These are phyloP conservation scores for Parastagonospora nodorum DNA, from an alignment of 2,329 filamentous ascomycete species.

Conservation along the genomic window DNA sequence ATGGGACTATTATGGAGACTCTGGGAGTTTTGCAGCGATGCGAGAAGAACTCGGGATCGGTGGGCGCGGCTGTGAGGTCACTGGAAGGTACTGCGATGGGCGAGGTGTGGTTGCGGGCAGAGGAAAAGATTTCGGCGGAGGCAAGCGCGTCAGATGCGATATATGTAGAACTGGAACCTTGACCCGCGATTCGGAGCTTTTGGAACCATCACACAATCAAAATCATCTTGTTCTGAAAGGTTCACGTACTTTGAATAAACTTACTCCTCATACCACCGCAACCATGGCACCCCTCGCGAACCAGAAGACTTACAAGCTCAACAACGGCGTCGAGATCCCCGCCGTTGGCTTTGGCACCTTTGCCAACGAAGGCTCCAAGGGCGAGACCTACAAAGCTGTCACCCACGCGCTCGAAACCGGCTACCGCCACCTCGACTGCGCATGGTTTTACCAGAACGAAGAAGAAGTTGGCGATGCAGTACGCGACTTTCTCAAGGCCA, in stretches of 20 bases:
- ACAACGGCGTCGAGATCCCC: conserved; percentile 68
- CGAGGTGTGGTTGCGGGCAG: conserved; percentile 8
- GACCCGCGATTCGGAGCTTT: conserved; percentile 2
- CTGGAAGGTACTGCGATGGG: conserved; percentile 8
- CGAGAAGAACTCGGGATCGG: conserved; percentile 27
- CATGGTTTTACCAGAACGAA: conserved; percentile 75
- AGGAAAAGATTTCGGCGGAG: conserved; percentile 22
- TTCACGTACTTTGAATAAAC: conserved; percentile 7
- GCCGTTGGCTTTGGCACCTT: conserved; percentile 76
- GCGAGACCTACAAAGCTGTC: conserved; percentile 61
- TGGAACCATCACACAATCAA: conserved; percentile 3
- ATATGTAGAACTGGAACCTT: conserved; percentile 17
- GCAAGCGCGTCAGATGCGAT: conserved; percentile 10
- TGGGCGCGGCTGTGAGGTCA: conserved; percentile 12
- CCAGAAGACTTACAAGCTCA: conserved; percentile 56
- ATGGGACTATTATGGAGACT: conserved; percentile 29
- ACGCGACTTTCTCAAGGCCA: conserved; percentile 60
- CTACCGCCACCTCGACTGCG: conserved; percentile 71
- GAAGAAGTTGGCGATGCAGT: conserved; percentile 70
- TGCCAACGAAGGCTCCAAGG: conserved; percentile 67
- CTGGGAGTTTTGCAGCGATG: conserved; percentile 18
- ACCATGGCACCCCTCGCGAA: conserved; percentile 38
- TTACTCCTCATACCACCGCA: conserved; percentile 6
- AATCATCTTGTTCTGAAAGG: background rate
- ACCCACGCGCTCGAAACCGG: conserved; percentile 63